phyloP scores from a whole-genome alignment of 2,329 filamentous ascomycete genomes.

The Fusarium coffeatum region DNA sequence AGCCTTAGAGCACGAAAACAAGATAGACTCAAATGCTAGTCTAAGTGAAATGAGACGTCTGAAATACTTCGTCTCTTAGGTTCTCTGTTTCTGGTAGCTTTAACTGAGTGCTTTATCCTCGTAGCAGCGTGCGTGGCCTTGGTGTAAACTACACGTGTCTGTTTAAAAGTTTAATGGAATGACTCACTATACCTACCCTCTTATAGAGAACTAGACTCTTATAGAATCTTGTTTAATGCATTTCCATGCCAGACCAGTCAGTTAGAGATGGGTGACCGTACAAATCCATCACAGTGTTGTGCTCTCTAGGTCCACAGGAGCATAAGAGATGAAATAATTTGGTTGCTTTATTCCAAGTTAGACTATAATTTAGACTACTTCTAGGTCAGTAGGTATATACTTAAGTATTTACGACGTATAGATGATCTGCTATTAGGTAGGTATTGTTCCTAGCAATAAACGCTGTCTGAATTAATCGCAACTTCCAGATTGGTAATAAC shows the following conservation, averaged over 20 bases:
- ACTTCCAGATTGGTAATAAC: neutral
- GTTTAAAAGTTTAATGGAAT: neutral
- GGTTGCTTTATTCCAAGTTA: neutral
- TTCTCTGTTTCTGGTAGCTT: neutral
- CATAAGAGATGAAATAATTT: neutral
- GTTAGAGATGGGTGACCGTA: neutral
- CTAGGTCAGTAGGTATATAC: neutral
- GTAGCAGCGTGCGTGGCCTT: no score
- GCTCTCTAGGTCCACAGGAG: neutral
- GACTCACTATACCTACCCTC: neutral
- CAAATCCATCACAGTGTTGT: neutral
- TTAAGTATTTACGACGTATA: neutral
- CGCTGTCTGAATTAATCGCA: neutral
- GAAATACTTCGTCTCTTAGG: neutral
- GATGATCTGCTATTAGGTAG: neutral
- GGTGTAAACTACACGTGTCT: neutral
- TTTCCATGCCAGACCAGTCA: accelerated
- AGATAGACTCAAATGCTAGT: neutral
- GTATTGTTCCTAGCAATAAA: neutral
- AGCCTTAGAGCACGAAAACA: no score
- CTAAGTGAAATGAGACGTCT: neutral
- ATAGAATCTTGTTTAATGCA: accelerated
- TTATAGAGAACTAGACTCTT: neutral
- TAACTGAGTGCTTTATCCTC: neutral
- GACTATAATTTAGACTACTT: neutral